Conservation (phyloP, 2,329 filamentous ascomycete species). For the Sporothrix sp. region DNA sequence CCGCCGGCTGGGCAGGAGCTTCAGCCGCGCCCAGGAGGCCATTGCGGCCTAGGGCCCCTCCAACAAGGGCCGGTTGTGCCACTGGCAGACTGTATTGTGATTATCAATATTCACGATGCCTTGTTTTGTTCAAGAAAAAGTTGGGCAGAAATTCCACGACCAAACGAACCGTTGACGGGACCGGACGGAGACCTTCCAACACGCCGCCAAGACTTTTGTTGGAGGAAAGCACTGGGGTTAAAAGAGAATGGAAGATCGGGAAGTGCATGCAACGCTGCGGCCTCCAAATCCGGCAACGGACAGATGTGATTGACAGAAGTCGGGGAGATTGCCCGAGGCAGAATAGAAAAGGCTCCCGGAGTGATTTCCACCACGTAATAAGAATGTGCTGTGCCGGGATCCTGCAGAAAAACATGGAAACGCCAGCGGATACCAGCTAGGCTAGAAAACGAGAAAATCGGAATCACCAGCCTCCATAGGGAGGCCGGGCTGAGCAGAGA, state of each 20-base stretch:
- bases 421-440: neutral
- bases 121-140: no score
- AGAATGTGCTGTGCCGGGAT: constrained; percentile 2
- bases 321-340: neutral
- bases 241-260: neutral
- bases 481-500: no score
- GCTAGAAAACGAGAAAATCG: neutral
- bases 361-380: constrained; percentile 5
- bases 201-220: no score
- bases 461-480: no score
- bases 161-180: no score
- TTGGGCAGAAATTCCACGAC: no score
- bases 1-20: constrained; percentile 23
- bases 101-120: no score
- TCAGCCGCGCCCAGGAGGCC: constrained; percentile 7
- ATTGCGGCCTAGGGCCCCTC: neutral
- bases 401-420: neutral
- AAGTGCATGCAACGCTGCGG: neutral
- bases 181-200: no score
- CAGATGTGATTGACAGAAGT: neutral
- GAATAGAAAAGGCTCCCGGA: neutral
- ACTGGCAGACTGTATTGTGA: no score
- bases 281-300: neutral
- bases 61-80: no score
- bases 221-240: neutral